Percentiles rank a stretch among this genome's conserved stretches.
Conservation (phyloP, 2,329 filamentous ascomycete species). For the Claviceps sp. region DNA sequence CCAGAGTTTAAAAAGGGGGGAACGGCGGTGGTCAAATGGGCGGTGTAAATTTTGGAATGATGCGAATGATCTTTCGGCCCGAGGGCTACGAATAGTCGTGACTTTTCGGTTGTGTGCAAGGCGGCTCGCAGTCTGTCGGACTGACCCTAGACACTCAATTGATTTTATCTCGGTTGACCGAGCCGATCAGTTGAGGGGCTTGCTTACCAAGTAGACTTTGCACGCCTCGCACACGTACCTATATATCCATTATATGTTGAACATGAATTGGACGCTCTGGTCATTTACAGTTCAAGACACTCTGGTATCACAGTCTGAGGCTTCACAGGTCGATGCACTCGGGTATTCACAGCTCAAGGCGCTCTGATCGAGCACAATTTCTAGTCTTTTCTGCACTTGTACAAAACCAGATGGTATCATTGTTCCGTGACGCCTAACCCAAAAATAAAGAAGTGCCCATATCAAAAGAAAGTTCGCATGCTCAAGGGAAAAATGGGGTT, state of each 20-base stretch:
- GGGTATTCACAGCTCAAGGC: no score
- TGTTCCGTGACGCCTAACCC: slow-evolving; percentile 1
- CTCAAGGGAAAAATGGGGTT: background rate
- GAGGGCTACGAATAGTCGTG: background rate
- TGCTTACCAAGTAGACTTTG: no score
- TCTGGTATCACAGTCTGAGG: no score
- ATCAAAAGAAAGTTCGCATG: background rate
- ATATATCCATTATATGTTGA: no score
- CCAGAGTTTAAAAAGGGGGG: slow-evolving; percentile 53
- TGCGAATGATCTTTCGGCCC: background rate
- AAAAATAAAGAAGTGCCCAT: background rate
- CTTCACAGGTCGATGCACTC: no score
- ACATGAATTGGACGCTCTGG: no score
- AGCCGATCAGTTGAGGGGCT: no score
- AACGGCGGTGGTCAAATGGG: slow-evolving; percentile 50
- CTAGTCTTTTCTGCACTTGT: background rate
- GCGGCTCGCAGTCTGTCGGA: no score
- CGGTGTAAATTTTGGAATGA: slow-evolving; percentile 11
- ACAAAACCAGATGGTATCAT: slow-evolving; percentile 4
- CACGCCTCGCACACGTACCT: no score
- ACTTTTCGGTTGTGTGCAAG: background rate
- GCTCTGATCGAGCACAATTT: background rate
- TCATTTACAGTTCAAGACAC: no score
- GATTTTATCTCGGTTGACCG: no score
- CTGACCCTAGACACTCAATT: no score